Evolutionary conservation across 2,329 filamentous ascomycete genomes (phyloP), one percentile per base, ranked within the genome.

Genomic region (Plenodomus biglobosus): DNA sequence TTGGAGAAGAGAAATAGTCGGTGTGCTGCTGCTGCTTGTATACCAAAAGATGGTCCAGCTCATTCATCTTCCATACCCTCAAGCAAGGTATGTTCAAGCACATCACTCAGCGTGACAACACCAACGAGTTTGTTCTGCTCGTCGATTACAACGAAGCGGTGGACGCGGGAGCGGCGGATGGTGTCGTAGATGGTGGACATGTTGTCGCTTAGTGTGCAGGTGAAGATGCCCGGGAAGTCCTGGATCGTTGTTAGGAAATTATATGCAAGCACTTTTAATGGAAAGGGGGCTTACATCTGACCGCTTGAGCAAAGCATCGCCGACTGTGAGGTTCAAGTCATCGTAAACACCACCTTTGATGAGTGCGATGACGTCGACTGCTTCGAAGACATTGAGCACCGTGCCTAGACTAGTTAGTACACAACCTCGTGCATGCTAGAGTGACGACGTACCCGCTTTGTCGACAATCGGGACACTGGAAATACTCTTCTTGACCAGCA

Each of bases 111-210:
- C 6, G 92, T 96, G 51, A 99, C 85, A 46, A 99, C 84, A 39
- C 94, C 94, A 70, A 87, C 88, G 46, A 99, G 83, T 59, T 86
- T 85, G 68, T 86, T 90, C 43, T 92, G 83, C 58, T 96, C 91
- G 71, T 99, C 92, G 48, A 99, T 89, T 40, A 99, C 87, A 47
- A 97, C 86, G 56, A 99, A 79, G 55, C 94, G 84, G 74, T 99
- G 94, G 21, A 99, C 92, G 52, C 95, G 83, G 38, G 92, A 96
- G 75, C 92, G 95, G 59, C 92, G 88, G 60, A 99, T 89, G 1
- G 94, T 97, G 71, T 96, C 92, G 70, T 97, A 97, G 60, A 99
- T 94, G 10, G 92, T 92, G 69, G 95, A 92, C 41, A 99, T 81
- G 46, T 92, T 86, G 73, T 99, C 94, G 53, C 95, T 87, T 55